Evolutionary conservation across 75 land plant species (phyloP).

Genomic region (Cryptomeria japonica): DNA sequence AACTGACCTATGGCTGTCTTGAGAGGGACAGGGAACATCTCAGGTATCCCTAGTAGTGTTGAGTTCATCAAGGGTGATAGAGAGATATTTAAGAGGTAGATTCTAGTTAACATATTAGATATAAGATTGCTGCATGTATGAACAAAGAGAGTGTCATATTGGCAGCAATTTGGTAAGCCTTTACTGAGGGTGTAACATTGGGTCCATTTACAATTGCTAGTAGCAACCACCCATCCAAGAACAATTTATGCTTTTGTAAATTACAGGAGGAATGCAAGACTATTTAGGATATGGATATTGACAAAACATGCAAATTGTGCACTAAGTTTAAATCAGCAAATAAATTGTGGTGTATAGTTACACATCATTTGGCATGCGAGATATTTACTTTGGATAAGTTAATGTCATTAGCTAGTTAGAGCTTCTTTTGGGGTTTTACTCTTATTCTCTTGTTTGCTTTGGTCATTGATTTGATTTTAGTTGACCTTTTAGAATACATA

Average conservation of each 20-base stretch:
- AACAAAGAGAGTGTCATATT: too few species aligned
- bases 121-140: too few species aligned
- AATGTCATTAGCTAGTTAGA: not conserved
- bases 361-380: not conserved
- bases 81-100: too few species aligned
- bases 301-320: not conserved
- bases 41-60: too few species aligned
- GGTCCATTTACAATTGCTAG: not conserved
- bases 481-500: not conserved
- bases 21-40: too few species aligned
- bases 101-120: too few species aligned
- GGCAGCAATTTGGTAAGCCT: too few species aligned
- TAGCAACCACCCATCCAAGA: not conserved
- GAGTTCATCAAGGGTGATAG: too few species aligned
- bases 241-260: not conserved
- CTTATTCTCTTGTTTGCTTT: not conserved
- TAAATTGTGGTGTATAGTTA: not conserved
- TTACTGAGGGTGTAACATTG: too few species aligned
- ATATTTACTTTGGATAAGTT: not conserved
- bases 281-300: not conserved
- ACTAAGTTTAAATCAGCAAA: not conserved
- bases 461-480: not conserved
- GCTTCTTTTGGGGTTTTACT: not conserved
- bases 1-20: too few species aligned
- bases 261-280: not conserved